phyloP scores from a whole-genome alignment of 1,284 basidiomycete species.

The Heterobasidion annosum region DNA sequence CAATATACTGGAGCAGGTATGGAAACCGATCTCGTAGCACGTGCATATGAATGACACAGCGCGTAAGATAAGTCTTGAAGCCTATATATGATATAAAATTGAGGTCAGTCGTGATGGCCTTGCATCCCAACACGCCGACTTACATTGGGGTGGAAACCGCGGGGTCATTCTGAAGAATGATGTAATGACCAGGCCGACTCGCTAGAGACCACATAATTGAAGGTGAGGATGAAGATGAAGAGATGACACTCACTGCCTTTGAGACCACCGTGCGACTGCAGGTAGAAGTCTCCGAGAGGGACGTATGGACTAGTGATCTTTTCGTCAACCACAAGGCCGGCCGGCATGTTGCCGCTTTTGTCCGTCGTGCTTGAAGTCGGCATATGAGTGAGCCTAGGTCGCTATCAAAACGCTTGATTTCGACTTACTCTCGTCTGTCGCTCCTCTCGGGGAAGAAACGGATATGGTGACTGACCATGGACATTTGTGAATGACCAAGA shows the following conservation, averaged over 20 bases:
- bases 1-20: constrained; percentile 10
- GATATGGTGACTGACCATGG: constrained; percentile 31
- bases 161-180: neutral
- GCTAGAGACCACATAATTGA: neutral
- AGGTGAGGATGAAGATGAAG: neutral
- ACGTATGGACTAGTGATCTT: neutral
- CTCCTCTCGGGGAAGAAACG: constrained; percentile 33
- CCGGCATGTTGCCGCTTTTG: neutral
- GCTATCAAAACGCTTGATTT: neutral
- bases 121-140: no score
- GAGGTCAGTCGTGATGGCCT: neutral
- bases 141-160: no score
- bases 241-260: neutral
- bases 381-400: neutral
- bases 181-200: neutral
- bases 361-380: neutral
- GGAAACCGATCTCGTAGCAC: constrained; percentile 11
- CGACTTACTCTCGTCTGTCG: neutral
- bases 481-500: neutral
- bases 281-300: neutral
- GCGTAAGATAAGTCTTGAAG: constrained; percentile 8
- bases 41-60: constrained; percentile 7
- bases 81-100: neutral
- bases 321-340: neutral
- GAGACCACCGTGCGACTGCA: neutral